These are phyloP conservation scores for Alliaria petiolata DNA, from an alignment of 345 rosid genomes.

Conservation along the genomic window DNA sequence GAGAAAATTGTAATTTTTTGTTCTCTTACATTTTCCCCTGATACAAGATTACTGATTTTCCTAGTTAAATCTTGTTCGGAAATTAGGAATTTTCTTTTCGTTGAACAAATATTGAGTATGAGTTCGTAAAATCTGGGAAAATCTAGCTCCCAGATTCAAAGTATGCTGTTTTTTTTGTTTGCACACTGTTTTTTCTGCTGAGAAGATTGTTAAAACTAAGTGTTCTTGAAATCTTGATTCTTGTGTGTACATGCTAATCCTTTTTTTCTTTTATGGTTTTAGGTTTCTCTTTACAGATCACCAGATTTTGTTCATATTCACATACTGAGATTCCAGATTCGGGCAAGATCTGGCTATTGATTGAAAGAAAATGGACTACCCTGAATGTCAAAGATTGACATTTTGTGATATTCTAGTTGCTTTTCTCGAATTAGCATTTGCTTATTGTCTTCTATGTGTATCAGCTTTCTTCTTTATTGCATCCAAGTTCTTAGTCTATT, in stretches of 20 bases:
- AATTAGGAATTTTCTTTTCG: not conserved
- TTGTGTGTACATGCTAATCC: not conserved
- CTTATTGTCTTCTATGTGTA: conserved; percentile 55
- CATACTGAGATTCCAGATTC: not conserved
- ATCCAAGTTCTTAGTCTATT: conserved; percentile 42
- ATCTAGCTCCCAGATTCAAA: not conserved
- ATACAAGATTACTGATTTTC: not conserved
- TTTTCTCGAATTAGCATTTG: conserved; percentile 60
- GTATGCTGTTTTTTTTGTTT: not conserved
- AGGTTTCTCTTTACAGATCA: conserved; percentile 16
- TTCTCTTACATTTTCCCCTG: too few species aligned
- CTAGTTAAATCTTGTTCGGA: not conserved
- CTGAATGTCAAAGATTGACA: conserved; percentile 43
- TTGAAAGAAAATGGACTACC: conserved; percentile 26
- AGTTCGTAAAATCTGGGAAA: not conserved
- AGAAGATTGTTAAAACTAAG: not conserved
- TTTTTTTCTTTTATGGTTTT: not conserved
- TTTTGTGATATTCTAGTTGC: conserved; percentile 47
- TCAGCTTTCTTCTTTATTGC: conserved; percentile 46
- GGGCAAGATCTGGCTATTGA: conserved; percentile 8
- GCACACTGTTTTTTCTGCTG: not conserved
- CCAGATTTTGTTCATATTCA: not conserved
- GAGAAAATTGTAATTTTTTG: too few species aligned
- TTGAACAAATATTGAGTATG: not conserved
- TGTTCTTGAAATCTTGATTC: not conserved